Evolutionary conservation across 495 filamentous ascomycete genomes (phyloP), one percentile per base, ranked within the genome.

Genomic region (Aeminium ludgeri): DNA sequence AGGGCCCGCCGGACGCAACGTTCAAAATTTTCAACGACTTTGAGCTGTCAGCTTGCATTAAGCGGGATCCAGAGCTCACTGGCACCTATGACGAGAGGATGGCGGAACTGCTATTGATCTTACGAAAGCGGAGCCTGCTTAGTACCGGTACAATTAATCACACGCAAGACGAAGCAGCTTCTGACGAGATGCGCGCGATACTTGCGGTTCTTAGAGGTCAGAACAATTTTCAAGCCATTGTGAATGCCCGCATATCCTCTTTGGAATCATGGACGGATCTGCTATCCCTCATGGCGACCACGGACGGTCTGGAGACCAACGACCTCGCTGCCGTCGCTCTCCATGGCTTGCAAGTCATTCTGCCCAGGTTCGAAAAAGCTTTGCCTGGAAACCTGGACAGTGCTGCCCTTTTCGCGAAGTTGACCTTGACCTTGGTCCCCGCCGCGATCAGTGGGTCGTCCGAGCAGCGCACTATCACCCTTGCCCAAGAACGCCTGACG

Each of bases 401-500:
- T 35, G 78, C 81, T 1, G 63, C 77, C 19, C 72, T 84, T 46
- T 66, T 99, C 15, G 82, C 82, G 12, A 72, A 72, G 34, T 65
- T 95, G 18, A 77, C 82, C 4, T 80, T 81, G 51, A 69, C 77
- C 10, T 61, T 97, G 7, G 65, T 93, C 10, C 76, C 74, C 48
- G 77, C 36, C 13, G 48, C 44, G 2, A 32, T 25, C 44, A 13
- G 43, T 52, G 11, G 49, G 43, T 19, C 46, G 10, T 50, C 66
- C 2, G 52, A 60, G 7, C 59, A 61, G 27, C 45, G 20, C 42
- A 48, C 3, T 34, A 55, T 54, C 73, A 58, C 46, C 54, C 59
- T 86, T 32, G 76, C 84, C 25, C 79, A 84, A 52, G 91, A 96
- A 55, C 80, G 86, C 53, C 70, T 95, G 8, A 85, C 81, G 50